Base-by-base conservation (phyloP, 441 rosid genomes). In the Biscutella laevigata region DNA sequence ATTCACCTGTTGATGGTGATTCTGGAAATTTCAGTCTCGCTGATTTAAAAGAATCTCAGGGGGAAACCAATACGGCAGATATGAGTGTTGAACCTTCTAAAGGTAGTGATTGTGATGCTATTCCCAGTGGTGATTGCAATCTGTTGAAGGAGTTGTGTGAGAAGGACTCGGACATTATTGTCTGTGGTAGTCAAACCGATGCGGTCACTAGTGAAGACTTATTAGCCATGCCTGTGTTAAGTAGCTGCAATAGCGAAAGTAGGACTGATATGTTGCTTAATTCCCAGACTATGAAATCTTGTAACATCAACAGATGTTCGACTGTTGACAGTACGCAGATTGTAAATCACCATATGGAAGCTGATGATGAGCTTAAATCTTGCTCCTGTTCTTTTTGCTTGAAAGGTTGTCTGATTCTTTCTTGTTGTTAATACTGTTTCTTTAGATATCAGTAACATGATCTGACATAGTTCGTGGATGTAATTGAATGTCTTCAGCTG, bases 341-440 rank as follows among this genome's bases (percentile, higher is more conserved):
- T 64, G 63, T 40, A 42, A 67, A 74, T 70, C 60, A 58, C 47
- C 59, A 61, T 40, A 42, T 53, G 6, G 73, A 58, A 11, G 72
- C 62, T 53, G 82, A 75, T 52, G 50, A 48, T 11, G 69, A 65
- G 59, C 84, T 83, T 42, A 83, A 71, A 45, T 67, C 80, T 41
- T 88, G 98, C 70, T 64, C 87, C 45, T 91, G 95, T 49, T 79
- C 95, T 4, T 82, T 88, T 73, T 91, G 98, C 71, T 70, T 75
- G 60, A 85, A 80, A 83, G 98, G 96, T 91, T 64, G 30, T 17
- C 43, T 44, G 35, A 30, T 51, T 27, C 26, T 52, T 9, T 33
- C 11, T 25, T 48, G 48, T 50, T 41, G 44, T 57, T 12, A 4
- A 12, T 39, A 7, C 27, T 10, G 48, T 20, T 17, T 14, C 7